Conservation (phyloP, 441 rosid genomes). For the Lepidium campestre region DNA sequence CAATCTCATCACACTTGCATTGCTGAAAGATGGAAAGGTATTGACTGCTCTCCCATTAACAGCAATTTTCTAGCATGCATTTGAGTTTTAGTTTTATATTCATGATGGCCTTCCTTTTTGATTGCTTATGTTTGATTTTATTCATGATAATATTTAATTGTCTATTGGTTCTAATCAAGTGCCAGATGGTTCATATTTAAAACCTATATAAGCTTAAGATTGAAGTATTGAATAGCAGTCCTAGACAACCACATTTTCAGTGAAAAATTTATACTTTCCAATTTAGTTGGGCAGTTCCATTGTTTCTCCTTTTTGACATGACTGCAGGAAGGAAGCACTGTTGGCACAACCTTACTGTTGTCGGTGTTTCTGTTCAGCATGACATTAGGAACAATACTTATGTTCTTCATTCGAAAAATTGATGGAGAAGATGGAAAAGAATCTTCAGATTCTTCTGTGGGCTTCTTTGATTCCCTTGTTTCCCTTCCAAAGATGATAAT, state of each 20-base stretch:
- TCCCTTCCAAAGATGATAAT: constrained; percentile 54
- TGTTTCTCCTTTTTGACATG: constrained; percentile 26
- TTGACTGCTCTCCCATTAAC: constrained; percentile 1
- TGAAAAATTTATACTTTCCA: background rate
- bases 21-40: constrained; percentile 60
- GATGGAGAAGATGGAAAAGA: constrained; percentile 46
- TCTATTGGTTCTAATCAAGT: background rate
- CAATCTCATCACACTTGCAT: constrained; percentile 76
- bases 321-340: constrained; percentile 67
- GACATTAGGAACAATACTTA: constrained; percentile 67
- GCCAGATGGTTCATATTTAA: background rate
- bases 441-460: constrained; percentile 39
- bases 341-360: constrained; percentile 69
- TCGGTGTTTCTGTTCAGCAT: constrained; percentile 61
- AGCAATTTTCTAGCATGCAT: background rate
- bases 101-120: background rate
- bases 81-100: background rate
- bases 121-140: background rate
- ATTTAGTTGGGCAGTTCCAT: constrained; percentile 9
- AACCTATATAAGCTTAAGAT: background rate
- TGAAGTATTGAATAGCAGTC: background rate
- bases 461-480: constrained; percentile 41
- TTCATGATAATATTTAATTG: background rate
- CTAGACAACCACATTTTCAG: background rate
- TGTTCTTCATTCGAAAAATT: constrained; percentile 72